These are phyloP conservation scores for Narthecium ossifragum DNA, from an alignment of 106 monocot species.

Conservation along the genomic window DNA sequence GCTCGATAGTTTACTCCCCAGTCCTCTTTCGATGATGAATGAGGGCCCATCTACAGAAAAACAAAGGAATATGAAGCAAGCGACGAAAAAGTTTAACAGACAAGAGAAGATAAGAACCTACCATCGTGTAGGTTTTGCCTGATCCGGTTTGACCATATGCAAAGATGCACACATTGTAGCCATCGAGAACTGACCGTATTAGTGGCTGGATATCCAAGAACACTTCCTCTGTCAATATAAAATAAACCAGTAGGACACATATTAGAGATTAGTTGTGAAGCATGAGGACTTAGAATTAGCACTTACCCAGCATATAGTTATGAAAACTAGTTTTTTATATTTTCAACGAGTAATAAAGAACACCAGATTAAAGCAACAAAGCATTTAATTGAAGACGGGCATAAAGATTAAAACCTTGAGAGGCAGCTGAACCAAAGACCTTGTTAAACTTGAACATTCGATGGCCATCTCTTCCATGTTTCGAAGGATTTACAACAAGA, in stretches of 20 bases:
- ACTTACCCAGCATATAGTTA: no score
- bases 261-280: neutral
- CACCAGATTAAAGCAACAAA: neutral
- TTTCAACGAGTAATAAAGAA: no score
- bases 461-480: conserved; percentile 62
- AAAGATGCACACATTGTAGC: conserved; percentile 77
- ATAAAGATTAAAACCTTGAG: conserved; percentile 57
- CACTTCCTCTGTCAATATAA: conserved; percentile 43
- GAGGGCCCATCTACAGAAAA: conserved; percentile 47
- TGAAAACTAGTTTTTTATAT: no score
- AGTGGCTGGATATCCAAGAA: conserved; percentile 65
- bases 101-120: conserved; percentile 9
- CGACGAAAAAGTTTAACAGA: no score
- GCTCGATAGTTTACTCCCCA: conserved; percentile 82
- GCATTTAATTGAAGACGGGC: no score
- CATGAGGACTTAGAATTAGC: no score
- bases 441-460: conserved; percentile 71
- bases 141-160: conserved; percentile 93
- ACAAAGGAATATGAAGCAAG: no score
- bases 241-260: neutral
- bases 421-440: conserved; percentile 53
- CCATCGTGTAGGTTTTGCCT: conserved; percentile 93
- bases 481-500: conserved; percentile 54
- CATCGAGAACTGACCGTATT: conserved; percentile 65
- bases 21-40: conserved; percentile 37